Evolutionary conservation across 257 asterid genomes (phyloP).

Genomic region (Primulina huaijiensis): DNA sequence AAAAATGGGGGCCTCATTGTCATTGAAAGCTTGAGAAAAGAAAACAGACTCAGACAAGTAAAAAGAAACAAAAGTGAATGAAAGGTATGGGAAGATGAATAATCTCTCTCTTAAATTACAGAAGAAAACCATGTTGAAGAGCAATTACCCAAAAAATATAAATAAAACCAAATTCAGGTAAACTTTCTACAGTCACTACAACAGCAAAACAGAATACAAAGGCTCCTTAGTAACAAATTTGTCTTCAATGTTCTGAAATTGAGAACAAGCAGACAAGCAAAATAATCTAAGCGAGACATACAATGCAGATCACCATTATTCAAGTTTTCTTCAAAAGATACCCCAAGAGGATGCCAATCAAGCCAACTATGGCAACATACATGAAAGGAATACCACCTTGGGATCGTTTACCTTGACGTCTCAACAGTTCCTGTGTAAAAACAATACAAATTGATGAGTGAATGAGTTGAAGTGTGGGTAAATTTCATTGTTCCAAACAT

Average conservation of each 20-base stretch:
- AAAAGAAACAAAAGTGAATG: neutral
- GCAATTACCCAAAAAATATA: constrained; percentile 37
- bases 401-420: constrained; percentile 53
- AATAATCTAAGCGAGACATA: constrained; percentile 24
- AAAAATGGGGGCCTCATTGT: no score
- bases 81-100: neutral
- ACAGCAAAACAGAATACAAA: constrained; percentile 47
- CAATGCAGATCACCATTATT: constrained; percentile 18
- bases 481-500: neutral
- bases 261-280: constrained; percentile 29
- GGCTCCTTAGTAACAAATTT: constrained; percentile 33
- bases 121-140: constrained; percentile 30
- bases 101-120: constrained; percentile 36
- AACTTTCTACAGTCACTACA: constrained; percentile 40
- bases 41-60: no score
- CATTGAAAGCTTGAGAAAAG: no score
- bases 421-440: constrained; percentile 59
- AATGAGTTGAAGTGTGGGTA: neutral
- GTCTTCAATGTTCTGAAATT: constrained; percentile 38
- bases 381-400: constrained; percentile 60
- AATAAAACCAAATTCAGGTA: constrained; percentile 48
- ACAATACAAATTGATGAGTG: constrained; percentile 15
- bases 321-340: constrained; percentile 70
- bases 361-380: constrained; percentile 62
- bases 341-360: constrained; percentile 73